phyloP scores from a whole-genome alignment of 1,284 basidiomycete species.

The Trametes sp. region DNA sequence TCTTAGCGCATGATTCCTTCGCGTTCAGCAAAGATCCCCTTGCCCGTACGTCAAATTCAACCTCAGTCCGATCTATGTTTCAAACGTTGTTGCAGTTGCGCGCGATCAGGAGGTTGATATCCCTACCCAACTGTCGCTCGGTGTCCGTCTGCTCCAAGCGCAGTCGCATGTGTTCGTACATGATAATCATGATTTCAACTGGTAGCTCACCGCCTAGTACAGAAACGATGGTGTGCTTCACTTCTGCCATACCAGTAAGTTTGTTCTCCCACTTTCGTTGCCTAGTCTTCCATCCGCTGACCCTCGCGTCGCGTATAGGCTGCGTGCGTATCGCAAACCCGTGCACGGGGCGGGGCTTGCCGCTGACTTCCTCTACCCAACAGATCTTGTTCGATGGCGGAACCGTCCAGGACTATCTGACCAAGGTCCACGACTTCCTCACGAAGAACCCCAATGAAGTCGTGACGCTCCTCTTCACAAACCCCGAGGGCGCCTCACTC shows the following conservation, averaged over 20 bases:
- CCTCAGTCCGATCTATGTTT: too few relatives aligned
- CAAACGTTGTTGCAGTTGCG: constrained; percentile 49
- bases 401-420: constrained; percentile 49
- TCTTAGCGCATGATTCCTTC: constrained; percentile 72
- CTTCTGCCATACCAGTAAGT: constrained; percentile 71
- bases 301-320: constrained; percentile 24
- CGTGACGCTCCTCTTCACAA: constrained; percentile 75
- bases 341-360: background rate
- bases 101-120: constrained; percentile 70
- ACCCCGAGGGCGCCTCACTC: constrained; percentile 66
- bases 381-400: constrained; percentile 70
- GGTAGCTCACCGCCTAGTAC: background rate
- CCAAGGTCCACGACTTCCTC: constrained; percentile 55
- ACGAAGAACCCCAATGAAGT: constrained; percentile 79
- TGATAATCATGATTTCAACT: background rate
- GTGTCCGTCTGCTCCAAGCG: constrained; percentile 76
- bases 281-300: background rate
- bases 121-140: constrained; percentile 65
- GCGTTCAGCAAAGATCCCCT: constrained; percentile 60
- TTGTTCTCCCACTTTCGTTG: background rate
- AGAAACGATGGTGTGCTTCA: constrained; percentile 52
- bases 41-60: constrained; percentile 46
- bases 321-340: constrained; percentile 30
- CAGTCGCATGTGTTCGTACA: constrained; percentile 61
- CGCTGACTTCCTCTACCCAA: constrained; percentile 23